phyloP scores from a whole-genome alignment of 352 stramenopile genomes.

The Pythium rishiriense region DNA sequence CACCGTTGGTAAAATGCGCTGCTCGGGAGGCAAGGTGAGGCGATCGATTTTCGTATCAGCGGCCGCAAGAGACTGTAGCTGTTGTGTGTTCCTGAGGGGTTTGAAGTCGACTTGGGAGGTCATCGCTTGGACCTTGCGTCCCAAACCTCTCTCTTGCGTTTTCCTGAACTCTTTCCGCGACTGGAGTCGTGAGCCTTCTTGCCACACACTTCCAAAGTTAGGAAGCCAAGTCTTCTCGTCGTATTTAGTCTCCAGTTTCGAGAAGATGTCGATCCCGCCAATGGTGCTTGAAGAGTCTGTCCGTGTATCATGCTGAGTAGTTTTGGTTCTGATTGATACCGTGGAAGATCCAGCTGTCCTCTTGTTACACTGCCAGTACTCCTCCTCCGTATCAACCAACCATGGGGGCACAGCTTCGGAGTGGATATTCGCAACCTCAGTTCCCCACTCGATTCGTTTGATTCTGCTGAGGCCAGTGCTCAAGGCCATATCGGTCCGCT shows the following conservation, averaged over 20 bases:
- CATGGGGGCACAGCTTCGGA: constrained; percentile 64
- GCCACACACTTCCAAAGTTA: constrained; percentile 80
- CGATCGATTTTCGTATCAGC: background rate
- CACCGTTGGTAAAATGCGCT: no score
- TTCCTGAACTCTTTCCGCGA: constrained; percentile 60
- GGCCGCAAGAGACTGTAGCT: background rate
- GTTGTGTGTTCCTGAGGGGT: background rate
- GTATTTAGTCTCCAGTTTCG: constrained; percentile 31
- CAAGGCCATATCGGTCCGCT: constrained; percentile 48
- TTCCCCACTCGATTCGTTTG: constrained; percentile 38
- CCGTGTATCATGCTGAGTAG: background rate
- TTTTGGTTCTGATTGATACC: background rate
- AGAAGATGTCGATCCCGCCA: constrained; percentile 33
- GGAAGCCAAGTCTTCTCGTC: constrained; percentile 56
- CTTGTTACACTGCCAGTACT: constrained; percentile 64
- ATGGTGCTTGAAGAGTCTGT: background rate
- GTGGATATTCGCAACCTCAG: constrained; percentile 60
- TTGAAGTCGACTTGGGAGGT: background rate
- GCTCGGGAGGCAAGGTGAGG: background rate
- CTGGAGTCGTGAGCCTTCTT: constrained; percentile 59
- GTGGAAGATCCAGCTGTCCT: constrained; percentile 1
- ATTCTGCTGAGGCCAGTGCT: constrained; percentile 50
- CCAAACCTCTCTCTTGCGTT: background rate
- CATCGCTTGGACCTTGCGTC: background rate
- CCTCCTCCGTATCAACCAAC: constrained; percentile 70